A percentile compares a stretch with the other conserved stretches of the same genome.
Conservation (phyloP, 2,329 filamentous ascomycete species). For the Trichophyton equinum region DNA sequence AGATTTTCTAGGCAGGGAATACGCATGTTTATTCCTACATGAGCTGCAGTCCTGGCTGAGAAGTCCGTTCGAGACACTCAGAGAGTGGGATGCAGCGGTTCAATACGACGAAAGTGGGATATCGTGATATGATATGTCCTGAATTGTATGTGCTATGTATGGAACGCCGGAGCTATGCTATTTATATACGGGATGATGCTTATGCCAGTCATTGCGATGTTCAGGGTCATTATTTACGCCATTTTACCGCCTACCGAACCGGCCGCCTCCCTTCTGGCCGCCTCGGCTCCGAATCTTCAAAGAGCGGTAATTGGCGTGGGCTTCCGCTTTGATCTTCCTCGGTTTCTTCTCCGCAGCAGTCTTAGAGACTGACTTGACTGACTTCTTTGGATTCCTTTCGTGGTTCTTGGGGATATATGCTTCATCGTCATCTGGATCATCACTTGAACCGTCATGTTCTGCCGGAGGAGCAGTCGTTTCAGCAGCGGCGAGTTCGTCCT, state of each 20-base stretch:
- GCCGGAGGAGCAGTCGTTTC: not conserved
- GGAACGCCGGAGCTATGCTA: not conserved
- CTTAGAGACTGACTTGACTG: too few relatives aligned
- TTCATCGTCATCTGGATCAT: constrained; percentile 22
- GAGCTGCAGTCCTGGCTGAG: constrained; percentile 72
- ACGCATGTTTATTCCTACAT: constrained; percentile 67
- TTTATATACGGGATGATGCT: not conserved
- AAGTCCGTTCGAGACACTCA: constrained; percentile 60
- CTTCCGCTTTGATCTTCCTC: constrained; percentile 33
- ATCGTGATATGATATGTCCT: not conserved
- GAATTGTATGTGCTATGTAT: not conserved
- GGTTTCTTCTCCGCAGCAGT: constrained; percentile 9
- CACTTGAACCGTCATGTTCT: constrained; percentile 11
- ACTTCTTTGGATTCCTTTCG: constrained; percentile 3
- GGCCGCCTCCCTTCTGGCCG: constrained; percentile 23
- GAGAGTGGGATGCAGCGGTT: constrained; percentile 68
- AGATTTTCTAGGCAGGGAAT: constrained; percentile 63
- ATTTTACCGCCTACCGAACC: constrained; percentile 27
- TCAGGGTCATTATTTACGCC: not conserved
- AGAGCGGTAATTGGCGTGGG: constrained; percentile 38
- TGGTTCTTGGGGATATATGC: constrained; percentile 15
- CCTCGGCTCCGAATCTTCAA: constrained; percentile 34
- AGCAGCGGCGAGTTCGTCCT: constrained; percentile 20
- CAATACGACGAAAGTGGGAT: constrained; percentile 45
- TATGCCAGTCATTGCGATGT: not conserved